Conservation (phyloP, 2,329 filamentous ascomycete species). For the Ophiosphaerella korrae region DNA sequence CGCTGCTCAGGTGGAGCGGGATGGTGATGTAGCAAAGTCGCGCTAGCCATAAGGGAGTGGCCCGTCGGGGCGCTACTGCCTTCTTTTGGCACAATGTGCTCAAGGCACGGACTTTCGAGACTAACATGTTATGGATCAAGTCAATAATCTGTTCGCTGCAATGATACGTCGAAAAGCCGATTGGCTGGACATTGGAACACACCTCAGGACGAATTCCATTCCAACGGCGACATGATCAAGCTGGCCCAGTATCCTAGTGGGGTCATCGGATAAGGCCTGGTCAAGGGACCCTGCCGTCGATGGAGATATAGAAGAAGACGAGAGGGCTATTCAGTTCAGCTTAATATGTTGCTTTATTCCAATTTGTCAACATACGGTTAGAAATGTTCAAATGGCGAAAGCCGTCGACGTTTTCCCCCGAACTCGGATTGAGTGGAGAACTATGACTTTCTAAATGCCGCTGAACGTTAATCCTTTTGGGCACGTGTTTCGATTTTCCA, state of each 20-base stretch:
- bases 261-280: neutral
- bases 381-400: no score
- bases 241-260: slow-evolving; percentile 12
- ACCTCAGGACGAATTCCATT: slow-evolving; percentile 46
- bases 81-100: slow-evolving; percentile 27
- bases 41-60: slow-evolving; percentile 38
- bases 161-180: neutral
- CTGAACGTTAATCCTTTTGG: no score
- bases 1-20: slow-evolving; percentile 8
- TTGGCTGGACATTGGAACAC: slow-evolving; percentile 2
- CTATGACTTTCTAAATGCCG: no score
- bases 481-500: no score
- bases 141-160: neutral
- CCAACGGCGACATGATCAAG: slow-evolving; percentile 24
- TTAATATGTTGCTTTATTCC: no score
- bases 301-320: neutral
- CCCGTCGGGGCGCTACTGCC: slow-evolving; percentile 19
- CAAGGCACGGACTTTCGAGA: slow-evolving; percentile 43
- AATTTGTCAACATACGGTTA: no score
- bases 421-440: no score
- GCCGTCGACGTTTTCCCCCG: no score
- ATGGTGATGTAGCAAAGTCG: slow-evolving; percentile 31
- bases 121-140: slow-evolving; percentile 11
- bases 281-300: neutral
- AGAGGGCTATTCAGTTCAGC: no score